Conservation (phyloP, 2,329 filamentous ascomycete genomes). For the Aspergillus arachidicola region DNA sequence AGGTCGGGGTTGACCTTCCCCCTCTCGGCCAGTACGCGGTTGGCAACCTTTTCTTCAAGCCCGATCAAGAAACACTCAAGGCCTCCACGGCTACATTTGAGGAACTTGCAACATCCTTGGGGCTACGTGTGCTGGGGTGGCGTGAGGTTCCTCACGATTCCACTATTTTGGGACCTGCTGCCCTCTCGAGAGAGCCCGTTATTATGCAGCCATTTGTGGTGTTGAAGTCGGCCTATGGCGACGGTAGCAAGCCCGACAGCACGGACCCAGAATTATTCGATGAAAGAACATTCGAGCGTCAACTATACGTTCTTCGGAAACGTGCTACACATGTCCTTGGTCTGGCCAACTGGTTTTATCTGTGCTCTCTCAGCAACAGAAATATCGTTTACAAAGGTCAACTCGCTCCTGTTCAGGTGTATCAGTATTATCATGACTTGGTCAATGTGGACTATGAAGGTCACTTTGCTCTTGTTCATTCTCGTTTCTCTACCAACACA, state of each 20-base stretch:
- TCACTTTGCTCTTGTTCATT: conserved; percentile 95
- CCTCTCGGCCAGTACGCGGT: conserved; percentile 91
- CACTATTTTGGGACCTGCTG: conserved; percentile 86
- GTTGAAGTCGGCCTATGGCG: conserved; percentile 79
- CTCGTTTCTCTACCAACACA: conserved; percentile 96
- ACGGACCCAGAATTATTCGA: conserved; percentile 82
- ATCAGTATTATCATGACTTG: conserved; percentile 96
- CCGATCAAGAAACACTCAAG: conserved; percentile 83
- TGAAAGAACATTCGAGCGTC: conserved; percentile 81
- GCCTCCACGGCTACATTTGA: conserved; percentile 92
- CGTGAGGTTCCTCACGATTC: conserved; percentile 94
- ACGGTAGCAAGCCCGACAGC: conserved; percentile 74
- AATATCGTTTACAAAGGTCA: conserved; percentile 99
- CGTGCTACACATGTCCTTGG: conserved; percentile 92
- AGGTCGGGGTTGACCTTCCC: conserved; percentile 85
- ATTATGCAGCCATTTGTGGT: conserved; percentile 97
- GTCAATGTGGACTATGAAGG: conserved; percentile 97
- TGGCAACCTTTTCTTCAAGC: conserved; percentile 98
- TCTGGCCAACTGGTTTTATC: conserved; percentile 97
- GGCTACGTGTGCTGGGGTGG: conserved; percentile 91
- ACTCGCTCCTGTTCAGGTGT: conserved; percentile 89
- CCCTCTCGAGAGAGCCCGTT: conserved; percentile 88
- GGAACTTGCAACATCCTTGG: conserved; percentile 85
- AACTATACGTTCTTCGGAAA: conserved; percentile 93
- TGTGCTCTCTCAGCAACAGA: conserved; percentile 94